These are phyloP conservation scores for Aspergillus homomorphus DNA, from an alignment of 495 filamentous ascomycete genomes.

Conservation along the genomic window DNA sequence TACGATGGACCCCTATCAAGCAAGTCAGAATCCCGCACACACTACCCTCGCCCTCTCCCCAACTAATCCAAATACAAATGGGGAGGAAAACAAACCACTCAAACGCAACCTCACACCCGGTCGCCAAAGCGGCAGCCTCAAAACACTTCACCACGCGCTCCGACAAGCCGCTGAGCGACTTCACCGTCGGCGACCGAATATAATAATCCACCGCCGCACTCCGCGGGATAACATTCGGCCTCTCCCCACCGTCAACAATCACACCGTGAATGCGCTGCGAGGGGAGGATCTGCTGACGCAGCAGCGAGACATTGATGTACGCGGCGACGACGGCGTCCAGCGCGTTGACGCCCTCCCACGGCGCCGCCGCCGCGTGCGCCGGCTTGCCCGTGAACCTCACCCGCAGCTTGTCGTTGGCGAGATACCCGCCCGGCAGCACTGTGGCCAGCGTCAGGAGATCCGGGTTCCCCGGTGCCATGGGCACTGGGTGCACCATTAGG, in stretches of 20 bases:
- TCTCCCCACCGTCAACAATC: constrained; percentile 43
- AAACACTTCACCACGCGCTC: constrained; percentile 52
- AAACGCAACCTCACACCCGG: constrained; percentile 50
- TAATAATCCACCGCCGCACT: constrained; percentile 55
- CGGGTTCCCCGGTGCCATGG: constrained; percentile 27
- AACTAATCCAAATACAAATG: background rate
- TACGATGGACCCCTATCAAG: constrained; percentile 44
- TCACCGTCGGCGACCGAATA: constrained; percentile 39
- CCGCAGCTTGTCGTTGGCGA: constrained; percentile 52
- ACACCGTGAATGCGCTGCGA: constrained; percentile 45
- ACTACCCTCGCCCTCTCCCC: background rate
- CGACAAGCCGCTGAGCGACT: constrained; percentile 45
- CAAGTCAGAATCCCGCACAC: background rate
- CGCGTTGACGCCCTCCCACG: constrained; percentile 64
- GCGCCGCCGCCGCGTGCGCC: constrained; percentile 55
- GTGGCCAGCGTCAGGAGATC: constrained; percentile 28
- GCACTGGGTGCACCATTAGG: constrained; percentile 54
- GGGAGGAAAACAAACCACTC: constrained; percentile 28
- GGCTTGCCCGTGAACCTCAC: constrained; percentile 45
- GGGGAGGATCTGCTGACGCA: constrained; percentile 57
- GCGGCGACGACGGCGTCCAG: constrained; percentile 60
- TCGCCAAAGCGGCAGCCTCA: constrained; percentile 54
- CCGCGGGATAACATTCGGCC: constrained; percentile 54
- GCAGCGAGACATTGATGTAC: constrained; percentile 57
- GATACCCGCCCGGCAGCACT: constrained; percentile 39